These are phyloP conservation scores for Stagonosporopsis chrysanthemi DNA, from an alignment of 2,329 filamentous ascomycete species.

Conservation along the genomic window DNA sequence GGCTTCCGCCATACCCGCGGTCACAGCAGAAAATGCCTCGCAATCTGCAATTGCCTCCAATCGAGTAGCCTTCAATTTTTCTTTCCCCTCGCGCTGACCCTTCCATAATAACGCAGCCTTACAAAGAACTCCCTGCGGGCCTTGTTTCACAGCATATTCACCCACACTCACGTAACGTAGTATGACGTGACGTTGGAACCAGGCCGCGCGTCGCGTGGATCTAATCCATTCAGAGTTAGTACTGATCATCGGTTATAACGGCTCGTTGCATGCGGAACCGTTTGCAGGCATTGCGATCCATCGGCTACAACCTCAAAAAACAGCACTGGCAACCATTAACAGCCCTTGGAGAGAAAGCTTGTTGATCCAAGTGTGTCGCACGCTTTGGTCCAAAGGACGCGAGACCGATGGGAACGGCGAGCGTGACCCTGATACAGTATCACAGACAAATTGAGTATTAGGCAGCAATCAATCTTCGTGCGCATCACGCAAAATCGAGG, in stretches of 20 bases:
- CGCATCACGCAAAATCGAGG: conserved; percentile 1
- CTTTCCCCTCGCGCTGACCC: background rate
- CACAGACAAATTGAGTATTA: background rate
- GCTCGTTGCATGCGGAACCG: conserved; percentile 9
- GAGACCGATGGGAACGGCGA: background rate
- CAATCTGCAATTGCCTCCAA: background rate
- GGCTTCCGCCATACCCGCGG: background rate
- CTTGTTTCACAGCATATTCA: conserved; percentile 1
- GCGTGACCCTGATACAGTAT: background rate
- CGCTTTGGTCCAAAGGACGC: background rate
- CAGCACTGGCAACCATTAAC: background rate
- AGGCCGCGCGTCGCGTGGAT: conserved; percentile 18
- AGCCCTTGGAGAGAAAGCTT: background rate
- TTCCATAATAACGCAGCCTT: background rate
- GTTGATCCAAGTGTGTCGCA: background rate
- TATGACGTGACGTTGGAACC: conserved; percentile 14
- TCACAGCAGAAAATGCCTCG: background rate
- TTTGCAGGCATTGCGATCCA: conserved; percentile 14
- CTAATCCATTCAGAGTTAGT: conserved; percentile 1
- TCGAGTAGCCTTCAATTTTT: background rate
- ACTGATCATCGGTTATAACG: conserved; percentile 12
- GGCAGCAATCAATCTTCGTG: background rate
- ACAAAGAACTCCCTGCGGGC: background rate
- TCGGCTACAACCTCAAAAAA: background rate
- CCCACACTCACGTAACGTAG: background rate